These are phyloP conservation scores for Coffea canephora DNA, from an alignment of 257 asterid species.

Conservation along the genomic window DNA sequence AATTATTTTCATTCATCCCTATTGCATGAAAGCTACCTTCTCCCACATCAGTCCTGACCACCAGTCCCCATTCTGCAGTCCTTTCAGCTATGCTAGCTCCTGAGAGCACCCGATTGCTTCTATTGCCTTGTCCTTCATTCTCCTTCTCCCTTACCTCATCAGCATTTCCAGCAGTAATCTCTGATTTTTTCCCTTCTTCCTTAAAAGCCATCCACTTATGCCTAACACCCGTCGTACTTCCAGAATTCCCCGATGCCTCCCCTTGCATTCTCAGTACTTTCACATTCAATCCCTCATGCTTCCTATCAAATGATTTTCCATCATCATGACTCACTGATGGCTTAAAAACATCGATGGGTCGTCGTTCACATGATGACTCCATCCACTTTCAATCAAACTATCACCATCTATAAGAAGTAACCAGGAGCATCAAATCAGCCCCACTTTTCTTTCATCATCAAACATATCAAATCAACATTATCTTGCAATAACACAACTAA, in stretches of 20 bases:
- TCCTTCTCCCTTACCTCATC: slow-evolving; percentile 19
- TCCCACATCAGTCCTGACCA: slow-evolving; percentile 58
- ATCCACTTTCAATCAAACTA: slow-evolving; percentile 12
- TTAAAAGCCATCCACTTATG: slow-evolving; percentile 82
- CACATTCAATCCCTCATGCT: slow-evolving; percentile 27
- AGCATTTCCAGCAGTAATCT: slow-evolving; percentile 8
- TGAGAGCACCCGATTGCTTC: slow-evolving; percentile 6
- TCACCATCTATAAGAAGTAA: slow-evolving; percentile 1
- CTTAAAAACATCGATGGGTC: slow-evolving; percentile 52
- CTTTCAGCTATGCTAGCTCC: slow-evolving; percentile 57
- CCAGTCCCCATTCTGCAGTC: slow-evolving; percentile 83
- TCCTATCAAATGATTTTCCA: slow-evolving; percentile 22
- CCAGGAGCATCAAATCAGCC: slow-evolving; percentile 6
- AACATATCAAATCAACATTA: background rate
- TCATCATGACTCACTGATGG: slow-evolving; percentile 31
- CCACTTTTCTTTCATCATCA: background rate
- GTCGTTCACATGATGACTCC: slow-evolving; percentile 37
- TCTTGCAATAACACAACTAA: background rate
- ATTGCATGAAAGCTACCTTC: slow-evolving; percentile 58
- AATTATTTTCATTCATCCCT: slow-evolving; percentile 22
- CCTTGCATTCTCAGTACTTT: slow-evolving; percentile 33
- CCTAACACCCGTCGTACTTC: slow-evolving; percentile 8
- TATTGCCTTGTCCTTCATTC: slow-evolving; percentile 17
- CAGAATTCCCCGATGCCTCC: slow-evolving; percentile 20
- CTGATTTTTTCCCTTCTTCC: background rate